A percentile compares a stretch with the other conserved stretches of the same genome.
Evolutionary conservation across 371 early-diverging fungal genomes (phyloP).

Genomic region (Lichtheimia ramosa): DNA sequence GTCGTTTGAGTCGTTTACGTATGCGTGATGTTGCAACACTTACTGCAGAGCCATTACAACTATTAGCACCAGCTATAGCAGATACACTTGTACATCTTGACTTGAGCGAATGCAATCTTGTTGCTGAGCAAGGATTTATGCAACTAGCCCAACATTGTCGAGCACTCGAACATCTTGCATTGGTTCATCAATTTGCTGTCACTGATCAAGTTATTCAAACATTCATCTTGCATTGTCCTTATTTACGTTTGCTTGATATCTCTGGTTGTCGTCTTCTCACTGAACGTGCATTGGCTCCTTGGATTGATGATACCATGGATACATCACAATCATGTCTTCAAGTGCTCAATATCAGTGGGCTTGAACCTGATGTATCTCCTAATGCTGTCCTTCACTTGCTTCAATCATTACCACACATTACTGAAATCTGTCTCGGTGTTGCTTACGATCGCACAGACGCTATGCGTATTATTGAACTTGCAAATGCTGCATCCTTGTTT

Average conservation of each 20-base stretch:
- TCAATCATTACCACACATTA: constrained; percentile 13
- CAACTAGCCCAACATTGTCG: constrained; percentile 28
- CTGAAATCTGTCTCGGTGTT: constrained; percentile 27
- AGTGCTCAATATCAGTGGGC: constrained; percentile 22
- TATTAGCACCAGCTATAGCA: constrained; percentile 15
- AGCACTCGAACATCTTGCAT: constrained; percentile 18
- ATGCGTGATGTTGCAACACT: constrained; percentile 41
- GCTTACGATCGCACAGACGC: constrained; percentile 26
- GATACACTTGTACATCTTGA: constrained; percentile 30
- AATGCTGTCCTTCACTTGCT: constrained; percentile 15
- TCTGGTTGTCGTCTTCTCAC: constrained; percentile 26
- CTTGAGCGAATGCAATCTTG: constrained; percentile 39
- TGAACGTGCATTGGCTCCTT: constrained; percentile 17
- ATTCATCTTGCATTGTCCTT: constrained; percentile 10
- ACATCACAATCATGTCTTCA: constrained; percentile 4
- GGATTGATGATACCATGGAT: constrained; percentile 7
- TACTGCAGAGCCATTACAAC: constrained; percentile 26
- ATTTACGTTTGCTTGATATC: constrained; percentile 20
- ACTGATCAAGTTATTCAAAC: constrained; percentile 38
- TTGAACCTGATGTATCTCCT: constrained; percentile 22
- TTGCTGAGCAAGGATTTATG: constrained; percentile 23
- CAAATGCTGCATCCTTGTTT: constrained; percentile 5
- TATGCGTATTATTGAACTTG: constrained; percentile 11
- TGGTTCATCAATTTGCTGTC: constrained; percentile 41
- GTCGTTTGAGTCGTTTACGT: constrained; percentile 22